Evolutionary conservation across 768 basidiomycete species (phyloP).

Genomic region (Boletus coccyginus): DNA sequence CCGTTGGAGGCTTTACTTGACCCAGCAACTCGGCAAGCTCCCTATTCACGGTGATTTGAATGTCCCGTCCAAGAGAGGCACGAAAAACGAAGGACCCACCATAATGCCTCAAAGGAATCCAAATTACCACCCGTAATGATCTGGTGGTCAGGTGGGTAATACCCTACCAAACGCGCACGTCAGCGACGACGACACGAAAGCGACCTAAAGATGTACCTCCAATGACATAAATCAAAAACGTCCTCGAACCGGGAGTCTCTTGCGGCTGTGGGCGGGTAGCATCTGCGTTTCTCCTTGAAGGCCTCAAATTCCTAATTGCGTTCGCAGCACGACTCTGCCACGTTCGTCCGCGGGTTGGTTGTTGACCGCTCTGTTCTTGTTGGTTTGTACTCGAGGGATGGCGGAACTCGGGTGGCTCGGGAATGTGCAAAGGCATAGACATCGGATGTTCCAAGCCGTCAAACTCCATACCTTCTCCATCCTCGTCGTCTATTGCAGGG

Average conservation of each 20-base stretch:
- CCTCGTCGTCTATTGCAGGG: conserved; percentile 20
- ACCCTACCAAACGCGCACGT: conserved; percentile 48
- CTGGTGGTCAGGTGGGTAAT: conserved; percentile 87
- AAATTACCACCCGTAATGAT: conserved; percentile 79
- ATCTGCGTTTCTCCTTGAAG: conserved; percentile 30
- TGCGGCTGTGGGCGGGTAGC: conserved; percentile 20
- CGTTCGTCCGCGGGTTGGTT: conserved; percentile 34
- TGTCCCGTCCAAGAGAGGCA: not conserved
- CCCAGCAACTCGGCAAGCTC: conserved; percentile 84
- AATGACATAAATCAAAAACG: conserved; percentile 89
- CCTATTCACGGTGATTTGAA: conserved; percentile 34
- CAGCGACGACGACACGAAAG: not conserved
- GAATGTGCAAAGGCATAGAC: conserved; percentile 26
- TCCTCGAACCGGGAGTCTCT: conserved; percentile 39
- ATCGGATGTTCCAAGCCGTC: conserved; percentile 26
- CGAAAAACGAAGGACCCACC: conserved; percentile 43
- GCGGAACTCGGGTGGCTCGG: conserved; percentile 23
- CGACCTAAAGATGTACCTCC: conserved; percentile 48
- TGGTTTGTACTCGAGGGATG: conserved; percentile 14
- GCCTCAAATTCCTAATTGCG: conserved; percentile 54
- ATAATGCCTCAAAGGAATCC: conserved; percentile 77
- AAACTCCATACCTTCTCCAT: conserved; percentile 27
- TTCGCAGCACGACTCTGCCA: conserved; percentile 67
- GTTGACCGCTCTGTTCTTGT: conserved; percentile 16
- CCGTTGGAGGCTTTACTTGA: conserved; percentile 80